Evolutionary conservation across 75 land plant species (phyloP).

Genomic region (Ceratopteris richardii): DNA sequence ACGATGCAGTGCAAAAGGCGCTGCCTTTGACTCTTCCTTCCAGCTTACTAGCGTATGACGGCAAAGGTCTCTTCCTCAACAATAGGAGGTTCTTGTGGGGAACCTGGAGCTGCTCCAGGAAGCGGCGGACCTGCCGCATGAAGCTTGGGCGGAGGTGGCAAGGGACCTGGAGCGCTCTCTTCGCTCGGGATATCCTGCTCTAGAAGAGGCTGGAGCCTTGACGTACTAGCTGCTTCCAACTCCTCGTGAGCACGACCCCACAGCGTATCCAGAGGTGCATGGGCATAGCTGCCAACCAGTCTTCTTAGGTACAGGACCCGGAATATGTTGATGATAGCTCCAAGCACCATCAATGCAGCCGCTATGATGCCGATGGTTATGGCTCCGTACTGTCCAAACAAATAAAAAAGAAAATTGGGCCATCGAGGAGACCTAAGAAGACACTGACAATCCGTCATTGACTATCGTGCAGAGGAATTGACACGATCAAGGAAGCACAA

Average conservation of each 20-base stretch:
- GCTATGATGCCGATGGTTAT: neutral
- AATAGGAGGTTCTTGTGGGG: neutral
- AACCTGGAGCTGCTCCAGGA: neutral
- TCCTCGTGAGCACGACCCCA: slow-evolving; percentile 49
- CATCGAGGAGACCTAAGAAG: too few species aligned
- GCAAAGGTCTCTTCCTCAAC: neutral
- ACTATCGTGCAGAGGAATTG: too few species aligned
- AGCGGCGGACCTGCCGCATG: neutral
- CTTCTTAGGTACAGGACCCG: neutral
- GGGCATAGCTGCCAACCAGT: neutral
- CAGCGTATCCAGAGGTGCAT: slow-evolving; percentile 27
- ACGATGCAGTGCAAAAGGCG: too few species aligned
- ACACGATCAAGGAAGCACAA: neutral
- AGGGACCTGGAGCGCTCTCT: neutral
- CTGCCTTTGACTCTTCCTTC: too few species aligned
- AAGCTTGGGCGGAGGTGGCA: neutral
- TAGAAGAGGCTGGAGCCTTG: too few species aligned
- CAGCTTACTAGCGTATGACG: neutral
- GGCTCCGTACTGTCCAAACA: neutral
- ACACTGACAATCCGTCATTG: too few species aligned
- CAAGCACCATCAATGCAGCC: neutral
- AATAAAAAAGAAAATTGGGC: too few species aligned
- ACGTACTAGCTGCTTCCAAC: slow-evolving; percentile 4
- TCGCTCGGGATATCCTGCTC: too few species aligned
- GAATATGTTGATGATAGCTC: neutral